Base-by-base conservation (phyloP, 192 early-diverging fungal species). In the Backusella luteola region DNA sequence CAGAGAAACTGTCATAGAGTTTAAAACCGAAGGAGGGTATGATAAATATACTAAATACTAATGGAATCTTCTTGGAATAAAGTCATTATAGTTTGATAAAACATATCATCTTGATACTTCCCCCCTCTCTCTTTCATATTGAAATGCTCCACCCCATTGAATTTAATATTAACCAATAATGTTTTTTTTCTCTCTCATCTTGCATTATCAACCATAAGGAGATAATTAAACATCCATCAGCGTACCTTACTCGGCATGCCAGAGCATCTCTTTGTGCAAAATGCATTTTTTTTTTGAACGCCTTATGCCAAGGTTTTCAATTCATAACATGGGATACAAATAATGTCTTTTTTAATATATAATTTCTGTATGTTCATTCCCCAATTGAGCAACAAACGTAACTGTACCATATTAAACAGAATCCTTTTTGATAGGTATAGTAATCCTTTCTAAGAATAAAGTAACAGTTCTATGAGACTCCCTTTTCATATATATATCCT, bases 201-300 rank as follows among this genome's bases (percentile, higher is more conserved):
- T 63, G 26, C 56, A 63, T 63, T 63, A 63, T 63, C 23, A 59
- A 59, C 53, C 53, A 59, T 23, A 49, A 49, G 46, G 46, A 49
- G 46, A 49, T 49, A 6, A 49, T 49, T 49, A 49, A 49, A 17
- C 46, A 49, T 49, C 46, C 19, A 56, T 56, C 53, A 59, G 12
- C 6, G 7, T 12, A 26, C 56, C 3, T 59, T 6, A 19, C 23
- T 59, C 21, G 56, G 56, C 21, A 26, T 12, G 8, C 23, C 21
- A 9, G 21, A 29, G 56, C 23, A 59, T 59, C n/a, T 59, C 11
- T 59, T 12, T 59, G 21, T 56, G 6, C 46, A 49, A 49, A 6
- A 49, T 44, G 42, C 0, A 7, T n/a, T 49, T n/a, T 49, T 49
- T 49, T 44, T 44, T 44, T 44, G 14, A 15, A 44, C 12, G 15